Percentiles rank a stretch among this genome's conserved stretches.
Conservation (phyloP, 2,329 filamentous ascomycete genomes). For the Aureobasidium sp. region DNA sequence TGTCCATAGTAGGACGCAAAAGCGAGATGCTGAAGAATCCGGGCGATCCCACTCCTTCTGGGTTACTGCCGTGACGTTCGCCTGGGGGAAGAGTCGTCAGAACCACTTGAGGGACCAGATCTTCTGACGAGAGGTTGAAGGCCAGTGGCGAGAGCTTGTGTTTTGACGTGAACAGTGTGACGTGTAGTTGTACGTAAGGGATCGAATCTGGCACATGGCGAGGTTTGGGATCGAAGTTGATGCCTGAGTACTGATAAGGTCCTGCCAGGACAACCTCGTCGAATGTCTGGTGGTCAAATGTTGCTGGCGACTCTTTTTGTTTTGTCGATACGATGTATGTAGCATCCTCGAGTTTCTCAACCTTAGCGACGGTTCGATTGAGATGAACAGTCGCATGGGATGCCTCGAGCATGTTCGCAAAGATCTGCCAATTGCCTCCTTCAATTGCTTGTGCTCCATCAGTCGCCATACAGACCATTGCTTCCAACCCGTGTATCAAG, state of each 20-base stretch:
- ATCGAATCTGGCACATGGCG: conserved; percentile 58
- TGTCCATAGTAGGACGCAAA: conserved; percentile 54
- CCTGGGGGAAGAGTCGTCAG: conserved; percentile 68
- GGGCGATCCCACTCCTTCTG: conserved; percentile 57
- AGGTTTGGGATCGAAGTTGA: conserved; percentile 42
- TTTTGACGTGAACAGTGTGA: conserved; percentile 79
- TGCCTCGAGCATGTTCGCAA: conserved; percentile 64
- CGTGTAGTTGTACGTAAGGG: conserved; percentile 80
- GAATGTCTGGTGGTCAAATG: conserved; percentile 35
- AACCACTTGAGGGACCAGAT: conserved; percentile 60
- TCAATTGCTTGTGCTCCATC: conserved; percentile 70
- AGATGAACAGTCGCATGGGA: conserved; percentile 54
- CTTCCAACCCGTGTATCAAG: conserved; percentile 77
- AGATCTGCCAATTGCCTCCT: conserved; percentile 93
- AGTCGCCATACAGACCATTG: conserved; percentile 87
- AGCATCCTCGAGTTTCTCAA: background rate
- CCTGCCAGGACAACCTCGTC: conserved; percentile 77
- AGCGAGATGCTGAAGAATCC: conserved; percentile 83
- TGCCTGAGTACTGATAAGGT: conserved; percentile 71
- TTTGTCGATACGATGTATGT: conserved; percentile 9
- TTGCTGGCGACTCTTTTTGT: background rate
- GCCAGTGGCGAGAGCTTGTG: conserved; percentile 60
- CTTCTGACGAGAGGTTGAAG: conserved; percentile 56
- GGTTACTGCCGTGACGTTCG: conserved; percentile 39
- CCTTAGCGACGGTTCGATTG: conserved; percentile 55